Percentiles rank a stretch among this genome's conserved stretches.
These are phyloP conservation scores for Primulina huaijiensis DNA, from an alignment of 257 asterid genomes.

Conservation along the genomic window DNA sequence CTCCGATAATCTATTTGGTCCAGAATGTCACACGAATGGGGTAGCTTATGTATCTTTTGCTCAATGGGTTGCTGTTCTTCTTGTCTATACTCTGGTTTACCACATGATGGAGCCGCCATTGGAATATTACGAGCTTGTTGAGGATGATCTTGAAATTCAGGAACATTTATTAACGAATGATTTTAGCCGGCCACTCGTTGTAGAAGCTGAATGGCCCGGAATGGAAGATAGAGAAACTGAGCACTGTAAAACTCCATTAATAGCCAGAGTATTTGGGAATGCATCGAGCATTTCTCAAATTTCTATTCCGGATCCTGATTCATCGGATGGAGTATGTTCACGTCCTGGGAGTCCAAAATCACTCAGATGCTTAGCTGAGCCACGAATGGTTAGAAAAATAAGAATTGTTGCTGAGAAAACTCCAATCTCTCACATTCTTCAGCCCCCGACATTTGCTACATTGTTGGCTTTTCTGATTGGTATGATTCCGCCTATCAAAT, in stretches of 20 bases:
- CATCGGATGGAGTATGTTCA: conserved; percentile 41
- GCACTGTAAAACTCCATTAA: conserved; percentile 78
- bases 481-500: conserved; percentile 69
- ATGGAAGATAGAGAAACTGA: conserved; percentile 83
- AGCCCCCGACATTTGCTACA: conserved; percentile 84
- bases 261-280: conserved; percentile 56
- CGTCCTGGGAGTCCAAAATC: conserved; percentile 50
- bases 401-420: conserved; percentile 74
- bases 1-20: conserved; percentile 63
- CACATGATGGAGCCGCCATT: conserved; percentile 99
- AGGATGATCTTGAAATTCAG: conserved; percentile 53
- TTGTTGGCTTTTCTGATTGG: conserved; percentile 73
- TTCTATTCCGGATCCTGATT: conserved; percentile 47
- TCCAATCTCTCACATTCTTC: conserved; percentile 71
- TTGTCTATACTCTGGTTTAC: conserved; percentile 87
- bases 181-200: conserved; percentile 82
- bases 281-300: conserved; percentile 38
- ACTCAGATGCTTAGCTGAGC: conserved; percentile 76
- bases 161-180: conserved; percentile 46
- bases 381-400: conserved; percentile 66
- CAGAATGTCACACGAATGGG: conserved; percentile 51
- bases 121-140: conserved; percentile 53
- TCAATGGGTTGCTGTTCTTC: conserved; percentile 91
- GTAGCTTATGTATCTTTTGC: conserved; percentile 87
- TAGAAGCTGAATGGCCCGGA: conserved; percentile 99